Base-by-base conservation (phyloP, 129 eudicot species). In the Chrysanthemum makinoi region DNA sequence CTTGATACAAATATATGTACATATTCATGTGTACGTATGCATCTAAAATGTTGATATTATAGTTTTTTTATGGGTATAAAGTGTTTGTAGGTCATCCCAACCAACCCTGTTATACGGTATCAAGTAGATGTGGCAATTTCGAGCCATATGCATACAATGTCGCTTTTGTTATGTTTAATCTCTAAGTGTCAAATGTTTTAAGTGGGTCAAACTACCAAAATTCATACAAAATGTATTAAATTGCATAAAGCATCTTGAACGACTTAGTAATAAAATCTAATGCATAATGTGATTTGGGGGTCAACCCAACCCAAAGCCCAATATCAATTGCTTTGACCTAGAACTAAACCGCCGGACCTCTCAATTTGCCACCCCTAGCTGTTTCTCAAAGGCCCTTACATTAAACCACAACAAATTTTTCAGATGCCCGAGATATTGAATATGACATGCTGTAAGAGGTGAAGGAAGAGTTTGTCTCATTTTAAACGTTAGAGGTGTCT, bases 391-490 rank as follows among this genome's bases (percentile, higher is more conserved):
- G 17, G 35, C 19, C n/a, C 56, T 77, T n/a, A 53, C 43, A 20
- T 53, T 6, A 2, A 6, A 8, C 10, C 33, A 4, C 22, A 17
- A 17, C 50, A 4, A 4, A 15, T 17, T 6, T 43, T 70, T 59
- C 87, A 91, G 97, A 86, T 91, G 91, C 87, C 85, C 2, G 95
- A 87, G 75, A 91, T 91, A 61, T 70, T 91, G 72, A 81, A 81
- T 48, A 78, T 85, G 81, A 91, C n/a, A 91, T 91, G 97, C 80
- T 91, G 15, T 80, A 62, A 59, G 97, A 87, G 76, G 91, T 91
- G 77, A 85, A 82, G 68, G 80, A 75, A 53, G 77, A 95, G 80
- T 80, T 91, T 0, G 56, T 24, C 18, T 85, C 89, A 33, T 74
- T 81, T 69, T 91, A 16, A 69, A 71, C n/a, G 19, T 64, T 91